phyloP scores from a whole-genome alignment of 768 basidiomycete genomes.

The Kwoniella dejecticola region DNA sequence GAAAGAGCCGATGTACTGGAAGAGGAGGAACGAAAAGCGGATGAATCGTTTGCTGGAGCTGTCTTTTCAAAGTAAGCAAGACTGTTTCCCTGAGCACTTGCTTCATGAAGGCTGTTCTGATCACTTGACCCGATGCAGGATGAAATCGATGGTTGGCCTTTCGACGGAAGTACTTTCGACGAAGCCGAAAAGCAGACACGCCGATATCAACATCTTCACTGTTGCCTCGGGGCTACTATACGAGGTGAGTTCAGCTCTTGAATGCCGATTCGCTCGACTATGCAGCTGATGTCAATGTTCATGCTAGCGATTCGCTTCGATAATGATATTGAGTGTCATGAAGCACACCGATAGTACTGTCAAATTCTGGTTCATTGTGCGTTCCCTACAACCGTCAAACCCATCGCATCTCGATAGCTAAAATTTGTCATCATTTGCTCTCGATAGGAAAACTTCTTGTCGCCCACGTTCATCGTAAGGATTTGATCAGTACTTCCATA shows the following conservation, averaged over 20 bases:
- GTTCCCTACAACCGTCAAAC: conserved; percentile 8
- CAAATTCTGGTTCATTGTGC: conserved; percentile 97
- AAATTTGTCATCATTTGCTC: conserved; percentile 1
- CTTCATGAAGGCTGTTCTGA: no score
- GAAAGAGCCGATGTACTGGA: conserved; percentile 78
- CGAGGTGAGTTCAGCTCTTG: conserved; percentile 66
- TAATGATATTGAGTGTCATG: conserved; percentile 96
- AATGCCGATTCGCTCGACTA: neutral
- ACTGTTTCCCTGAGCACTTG: no score
- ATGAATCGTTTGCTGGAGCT: conserved; percentile 20
- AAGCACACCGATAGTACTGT: conserved; percentile 90
- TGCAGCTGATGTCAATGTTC: neutral
- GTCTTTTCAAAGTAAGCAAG: conserved; percentile 24
- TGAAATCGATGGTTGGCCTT: conserved; percentile 42
- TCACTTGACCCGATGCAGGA: no score
- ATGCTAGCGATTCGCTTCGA: conserved; percentile 84
- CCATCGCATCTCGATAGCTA: neutral
- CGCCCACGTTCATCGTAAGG: conserved; percentile 88
- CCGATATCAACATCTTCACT: conserved; percentile 98
- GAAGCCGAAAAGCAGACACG: conserved; percentile 59
- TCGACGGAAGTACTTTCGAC: conserved; percentile 23
- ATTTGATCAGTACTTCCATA: neutral
- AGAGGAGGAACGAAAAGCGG: conserved; percentile 46
- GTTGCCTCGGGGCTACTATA: conserved; percentile 95
- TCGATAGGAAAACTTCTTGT: conserved; percentile 80